phyloP scores from a whole-genome alignment of 768 basidiomycete genomes.

The Galerina marginata region DNA sequence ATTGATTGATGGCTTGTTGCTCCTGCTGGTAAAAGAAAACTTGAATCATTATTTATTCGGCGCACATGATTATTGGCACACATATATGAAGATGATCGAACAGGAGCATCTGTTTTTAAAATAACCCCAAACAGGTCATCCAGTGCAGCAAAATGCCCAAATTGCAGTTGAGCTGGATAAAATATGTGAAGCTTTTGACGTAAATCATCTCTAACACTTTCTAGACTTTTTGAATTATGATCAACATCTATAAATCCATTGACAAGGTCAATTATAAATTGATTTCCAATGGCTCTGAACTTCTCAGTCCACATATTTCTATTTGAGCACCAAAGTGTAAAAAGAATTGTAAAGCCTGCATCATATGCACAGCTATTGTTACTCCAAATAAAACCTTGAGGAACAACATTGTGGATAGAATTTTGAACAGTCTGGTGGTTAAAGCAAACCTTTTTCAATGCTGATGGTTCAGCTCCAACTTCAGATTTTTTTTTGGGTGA shows the following conservation, averaged over 20 bases:
- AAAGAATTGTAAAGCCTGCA: not conserved
- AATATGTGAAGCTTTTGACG: not conserved
- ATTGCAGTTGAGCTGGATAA: not conserved
- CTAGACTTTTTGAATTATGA: too few species aligned
- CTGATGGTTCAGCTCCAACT: not conserved
- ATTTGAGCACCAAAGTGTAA: not conserved
- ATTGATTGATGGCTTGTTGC: too few species aligned
- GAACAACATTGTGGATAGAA: not conserved
- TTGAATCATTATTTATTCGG: too few species aligned
- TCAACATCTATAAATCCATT: not conserved
- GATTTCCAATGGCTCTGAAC: not conserved
- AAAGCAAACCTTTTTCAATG: not conserved
- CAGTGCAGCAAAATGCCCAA: too few species aligned
- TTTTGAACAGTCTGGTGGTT: not conserved
- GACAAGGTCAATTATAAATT: not conserved
- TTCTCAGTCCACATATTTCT: not conserved
- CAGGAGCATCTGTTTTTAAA: too few species aligned
- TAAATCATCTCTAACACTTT: not conserved
- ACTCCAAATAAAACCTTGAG: not conserved
- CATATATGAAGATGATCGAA: too few species aligned
- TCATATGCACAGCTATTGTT: conserved; percentile 7
- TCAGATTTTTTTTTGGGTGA: not conserved
- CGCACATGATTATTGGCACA: too few species aligned
- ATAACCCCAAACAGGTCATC: too few species aligned
- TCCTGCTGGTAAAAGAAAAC: too few species aligned